Percentiles rank a stretch among this genome's conserved stretches.
Evolutionary conservation across 352 stramenopile genomes (phyloP).

Genomic region (Lagenidium sp.): DNA sequence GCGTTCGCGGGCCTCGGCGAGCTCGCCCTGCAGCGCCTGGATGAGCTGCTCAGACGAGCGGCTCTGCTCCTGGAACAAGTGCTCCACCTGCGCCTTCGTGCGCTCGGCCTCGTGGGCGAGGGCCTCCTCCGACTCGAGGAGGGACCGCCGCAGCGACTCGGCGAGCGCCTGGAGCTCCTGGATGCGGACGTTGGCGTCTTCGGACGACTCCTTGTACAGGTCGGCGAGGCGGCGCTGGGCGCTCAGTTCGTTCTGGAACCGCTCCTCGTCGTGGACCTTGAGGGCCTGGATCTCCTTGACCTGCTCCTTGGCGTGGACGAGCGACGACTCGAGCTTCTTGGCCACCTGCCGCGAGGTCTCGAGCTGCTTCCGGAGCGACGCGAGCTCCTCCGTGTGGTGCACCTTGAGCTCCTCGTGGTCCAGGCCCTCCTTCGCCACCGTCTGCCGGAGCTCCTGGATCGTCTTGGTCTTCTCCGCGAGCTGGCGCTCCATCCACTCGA

Average conservation of each 20-base stretch:
- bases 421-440: conserved; percentile 36
- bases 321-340: conserved; percentile 54
- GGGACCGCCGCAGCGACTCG: conserved; percentile 42
- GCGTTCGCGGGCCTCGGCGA: conserved; percentile 40
- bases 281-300: conserved; percentile 55
- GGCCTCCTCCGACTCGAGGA: conserved; percentile 53
- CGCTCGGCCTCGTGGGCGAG: conserved; percentile 52
- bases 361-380: conserved; percentile 23
- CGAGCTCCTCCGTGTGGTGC: conserved; percentile 8
- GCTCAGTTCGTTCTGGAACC: conserved; percentile 54
- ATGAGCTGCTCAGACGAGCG: conserved; percentile 47
- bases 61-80: conserved; percentile 66
- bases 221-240: conserved; percentile 57
- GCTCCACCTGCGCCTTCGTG: conserved; percentile 56
- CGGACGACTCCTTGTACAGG: conserved; percentile 63
- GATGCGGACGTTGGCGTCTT: conserved; percentile 40
- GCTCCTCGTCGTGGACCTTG: conserved; percentile 53
- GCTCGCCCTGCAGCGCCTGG: conserved; percentile 36
- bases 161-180: conserved; percentile 43
- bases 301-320: conserved; percentile 60
- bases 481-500: conserved; percentile 59
- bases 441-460: conserved; percentile 48
- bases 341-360: conserved; percentile 43
- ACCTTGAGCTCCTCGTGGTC: conserved; percentile 54
- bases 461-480: conserved; percentile 55